Conservation (phyloP, 805 yeast species). For the Starmerella lactis-condensi region DNA sequence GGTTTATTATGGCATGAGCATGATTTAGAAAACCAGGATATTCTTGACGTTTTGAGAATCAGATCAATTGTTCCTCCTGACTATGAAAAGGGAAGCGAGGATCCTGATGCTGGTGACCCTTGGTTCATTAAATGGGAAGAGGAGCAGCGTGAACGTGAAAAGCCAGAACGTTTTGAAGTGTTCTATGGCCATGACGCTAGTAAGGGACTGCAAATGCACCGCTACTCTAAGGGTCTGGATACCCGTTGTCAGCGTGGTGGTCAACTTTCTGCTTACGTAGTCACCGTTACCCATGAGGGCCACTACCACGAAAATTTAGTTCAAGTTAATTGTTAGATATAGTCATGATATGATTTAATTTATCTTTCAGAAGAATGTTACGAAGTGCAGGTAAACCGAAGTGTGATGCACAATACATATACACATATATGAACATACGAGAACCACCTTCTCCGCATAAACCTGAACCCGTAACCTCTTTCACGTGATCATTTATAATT, state of each 20-base stretch:
- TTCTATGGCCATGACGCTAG: constrained; percentile 83
- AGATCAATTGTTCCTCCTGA: constrained; percentile 49
- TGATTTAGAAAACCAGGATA: constrained; percentile 36
- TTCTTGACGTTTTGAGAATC: constrained; percentile 48
- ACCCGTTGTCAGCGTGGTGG: constrained; percentile 67
- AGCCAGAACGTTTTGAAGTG: constrained; percentile 27
- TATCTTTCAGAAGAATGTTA: background rate
- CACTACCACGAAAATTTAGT: constrained; percentile 18
- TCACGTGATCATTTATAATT: background rate
- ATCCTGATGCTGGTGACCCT: constrained; percentile 25
- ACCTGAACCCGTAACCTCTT: background rate
- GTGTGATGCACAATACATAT: background rate
- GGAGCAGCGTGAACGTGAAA: constrained; percentile 21
- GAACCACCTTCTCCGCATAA: background rate
- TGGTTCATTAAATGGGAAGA: constrained; percentile 44
- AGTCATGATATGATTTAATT: background rate
- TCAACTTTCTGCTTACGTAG: constrained; percentile 41
- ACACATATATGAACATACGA: background rate
- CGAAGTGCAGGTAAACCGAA: background rate
- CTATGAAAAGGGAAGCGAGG: constrained; percentile 40
- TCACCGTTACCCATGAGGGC: constrained; percentile 20
- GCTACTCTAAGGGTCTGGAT: constrained; percentile 64
- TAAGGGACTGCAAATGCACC: constrained; percentile 46
- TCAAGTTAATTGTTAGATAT: constrained; percentile 17
- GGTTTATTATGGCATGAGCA: constrained; percentile 53